Evolutionary conservation across 306 rosid genomes (phyloP), one percentile per base, ranked within the genome.

Genomic region (Vicia villosa): DNA sequence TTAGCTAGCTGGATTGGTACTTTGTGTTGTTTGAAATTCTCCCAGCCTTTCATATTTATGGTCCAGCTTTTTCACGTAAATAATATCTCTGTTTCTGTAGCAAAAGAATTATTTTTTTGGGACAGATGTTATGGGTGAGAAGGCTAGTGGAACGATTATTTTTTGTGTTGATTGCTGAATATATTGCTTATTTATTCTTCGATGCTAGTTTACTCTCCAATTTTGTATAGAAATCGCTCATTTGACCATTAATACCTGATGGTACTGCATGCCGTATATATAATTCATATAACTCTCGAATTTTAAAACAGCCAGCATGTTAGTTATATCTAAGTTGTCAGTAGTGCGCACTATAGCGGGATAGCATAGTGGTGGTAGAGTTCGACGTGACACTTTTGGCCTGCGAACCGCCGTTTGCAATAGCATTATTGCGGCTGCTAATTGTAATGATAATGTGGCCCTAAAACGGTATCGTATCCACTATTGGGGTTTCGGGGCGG

Each of bases 21-120:
- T 55, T 65, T 65, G 66, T 60, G 63, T 16, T 72, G 65, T 70
- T 19, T 70, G 58, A 67, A 59, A 55, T 46, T 60, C 57, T 67
- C 42, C 16, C 38, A 7, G 58, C 64, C 24, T 64, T 64, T 67
- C 37, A 10, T 61, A 38, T 45, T 38, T 57, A 20, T 52, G 63
- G 30, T 55, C 17, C 50, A 37, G 21, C 12, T 66, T 59, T 80
- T 4, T 13, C 37, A 28, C 55, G 10, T 20, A 1, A 10, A 43
- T 22, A 62, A 65, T 52, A 71, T 60, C 0, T 51, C 43, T 50
- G 64, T 74, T 55, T 69, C 11, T 41, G 30, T 40, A 12, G 49
- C 10, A 52, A 63, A 62, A 17, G 4, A 45, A 12, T 52, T 55
- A 20, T 72, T 30, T 28, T 70, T 63, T 63, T 63, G 60, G 36